Base-by-base conservation (phyloP, 805 yeast genomes). In the Lipomyces sp. region DNA sequence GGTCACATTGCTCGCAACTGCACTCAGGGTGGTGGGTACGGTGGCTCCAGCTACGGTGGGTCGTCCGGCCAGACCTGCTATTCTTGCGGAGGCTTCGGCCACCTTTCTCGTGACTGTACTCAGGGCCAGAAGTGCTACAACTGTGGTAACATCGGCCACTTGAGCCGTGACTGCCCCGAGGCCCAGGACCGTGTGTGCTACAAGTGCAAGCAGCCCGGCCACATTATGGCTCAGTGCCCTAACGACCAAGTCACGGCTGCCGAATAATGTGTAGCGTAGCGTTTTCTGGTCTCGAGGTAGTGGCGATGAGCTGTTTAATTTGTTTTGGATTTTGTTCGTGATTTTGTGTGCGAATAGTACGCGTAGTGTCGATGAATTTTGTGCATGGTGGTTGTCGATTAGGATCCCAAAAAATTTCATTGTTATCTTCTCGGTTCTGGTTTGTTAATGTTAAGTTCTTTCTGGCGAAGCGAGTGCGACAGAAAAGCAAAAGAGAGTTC, bases 1-100 rank as follows among this genome's bases (percentile, higher is more conserved):
- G 97, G 97, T 64, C 98, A 93, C 83, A 87, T 92, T 76, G 90
- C 96, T 65, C 90, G 87, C 80, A 92, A 89, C 73, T 92, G 97
- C 80, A 79, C 84, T 70, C 81, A 82, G 73, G 76, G 82, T 81
- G 74, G 80, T 58, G 67, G 51, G 53, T 57, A 63, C 72, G 62
- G 73, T 76, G 63, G 64, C 65, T 89, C 88, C 87, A 89, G 87
- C 80, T 89, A 94, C 78, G 94, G 95, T 24, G 24, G 24, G 75
- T 90, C 93, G 77, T 90, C 90, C 86, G 94, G 90, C 81, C 84
- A 86, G 76, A 90, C 90, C 80, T 91, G 97, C 80, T 92, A 90
- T 84, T 89, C 92, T 66, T 91, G 97, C 81, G 96, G 97, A 74
- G 88, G 89, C 79, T 81, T 85, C 71, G 97, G 97, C 64, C 97